Evolutionary conservation across 768 basidiomycete species (phyloP).

Genomic region (Lanmaoa rubissima): DNA sequence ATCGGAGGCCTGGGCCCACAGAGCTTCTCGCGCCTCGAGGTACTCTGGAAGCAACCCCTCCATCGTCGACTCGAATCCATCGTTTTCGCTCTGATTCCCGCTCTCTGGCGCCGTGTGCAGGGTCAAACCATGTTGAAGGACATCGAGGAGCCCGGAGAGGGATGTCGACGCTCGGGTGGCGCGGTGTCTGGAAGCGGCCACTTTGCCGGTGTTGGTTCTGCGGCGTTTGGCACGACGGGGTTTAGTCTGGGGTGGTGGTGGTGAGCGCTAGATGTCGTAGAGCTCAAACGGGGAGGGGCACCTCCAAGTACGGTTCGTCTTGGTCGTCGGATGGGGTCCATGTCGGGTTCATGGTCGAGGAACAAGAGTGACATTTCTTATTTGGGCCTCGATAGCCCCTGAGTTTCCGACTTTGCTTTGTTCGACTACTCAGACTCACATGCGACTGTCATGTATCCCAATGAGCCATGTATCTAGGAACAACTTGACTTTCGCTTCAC

Average conservation of each 20-base stretch:
- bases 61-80: conserved; percentile 37
- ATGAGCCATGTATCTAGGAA: no score
- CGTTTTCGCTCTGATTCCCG: not conserved
- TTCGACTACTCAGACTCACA: no score
- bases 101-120: not conserved
- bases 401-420: no score
- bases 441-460: no score
- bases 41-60: conserved; percentile 35
- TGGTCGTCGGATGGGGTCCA: conserved; percentile 21
- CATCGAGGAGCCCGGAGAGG: conserved; percentile 16
- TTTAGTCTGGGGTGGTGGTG: conserved; percentile 3
- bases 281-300: not conserved
- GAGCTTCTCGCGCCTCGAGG: conserved; percentile 28
- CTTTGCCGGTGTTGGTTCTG: conserved; percentile 23
- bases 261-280: not conserved
- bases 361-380: not conserved
- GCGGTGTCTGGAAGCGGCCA: conserved; percentile 2
- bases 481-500: no score
- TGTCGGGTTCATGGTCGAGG: not conserved
- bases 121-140: conserved; percentile 15
- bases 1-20: conserved; percentile 20
- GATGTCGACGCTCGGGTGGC: conserved; percentile 18
- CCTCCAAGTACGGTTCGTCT: conserved; percentile 21
- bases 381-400: not conserved
- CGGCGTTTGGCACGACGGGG: conserved; percentile 27